These are phyloP conservation scores for Globisporangium cylindrosporum DNA, from an alignment of 352 stramenopile species.

Conservation along the genomic window DNA sequence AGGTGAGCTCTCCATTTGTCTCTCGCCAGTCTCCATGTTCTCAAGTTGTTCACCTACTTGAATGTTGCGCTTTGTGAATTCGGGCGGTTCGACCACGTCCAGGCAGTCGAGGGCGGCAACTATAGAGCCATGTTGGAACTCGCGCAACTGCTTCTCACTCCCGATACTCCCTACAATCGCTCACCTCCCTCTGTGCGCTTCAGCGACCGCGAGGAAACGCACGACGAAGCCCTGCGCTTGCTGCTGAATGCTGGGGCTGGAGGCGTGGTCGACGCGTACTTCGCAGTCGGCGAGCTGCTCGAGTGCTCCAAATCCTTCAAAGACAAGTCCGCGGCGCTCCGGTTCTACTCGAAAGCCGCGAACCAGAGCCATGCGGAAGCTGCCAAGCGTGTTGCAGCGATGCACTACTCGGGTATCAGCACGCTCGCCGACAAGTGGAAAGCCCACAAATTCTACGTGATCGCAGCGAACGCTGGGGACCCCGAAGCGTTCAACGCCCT, in stretches of 20 bases:
- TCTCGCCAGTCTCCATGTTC: not conserved
- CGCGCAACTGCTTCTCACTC: conserved; percentile 40
- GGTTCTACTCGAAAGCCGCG: conserved; percentile 61
- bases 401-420: conserved; percentile 61
- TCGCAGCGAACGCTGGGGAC: conserved; percentile 51
- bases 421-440: conserved; percentile 45
- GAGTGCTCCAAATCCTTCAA: conserved; percentile 47
- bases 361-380: conserved; percentile 40
- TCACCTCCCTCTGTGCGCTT: conserved; percentile 27
- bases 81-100: not conserved
- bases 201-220: conserved; percentile 46
- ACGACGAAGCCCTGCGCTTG: conserved; percentile 61
- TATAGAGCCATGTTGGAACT: conserved; percentile 55
- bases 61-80: not conserved
- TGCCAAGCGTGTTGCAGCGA: conserved; percentile 52
- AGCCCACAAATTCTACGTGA: conserved; percentile 49
- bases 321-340: conserved; percentile 47
- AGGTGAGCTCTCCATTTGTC: conserved; percentile 19
- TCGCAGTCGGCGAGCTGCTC: conserved; percentile 46
- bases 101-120: conserved; percentile 39
- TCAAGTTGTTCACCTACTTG: not conserved
- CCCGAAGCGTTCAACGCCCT: conserved; percentile 68
- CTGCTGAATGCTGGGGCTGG: conserved; percentile 49
- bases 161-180: not conserved
- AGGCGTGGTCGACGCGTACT: conserved; percentile 36